Base-by-base conservation (phyloP, 495 filamentous ascomycete genomes). In the Hyaloscypha variabilis region DNA sequence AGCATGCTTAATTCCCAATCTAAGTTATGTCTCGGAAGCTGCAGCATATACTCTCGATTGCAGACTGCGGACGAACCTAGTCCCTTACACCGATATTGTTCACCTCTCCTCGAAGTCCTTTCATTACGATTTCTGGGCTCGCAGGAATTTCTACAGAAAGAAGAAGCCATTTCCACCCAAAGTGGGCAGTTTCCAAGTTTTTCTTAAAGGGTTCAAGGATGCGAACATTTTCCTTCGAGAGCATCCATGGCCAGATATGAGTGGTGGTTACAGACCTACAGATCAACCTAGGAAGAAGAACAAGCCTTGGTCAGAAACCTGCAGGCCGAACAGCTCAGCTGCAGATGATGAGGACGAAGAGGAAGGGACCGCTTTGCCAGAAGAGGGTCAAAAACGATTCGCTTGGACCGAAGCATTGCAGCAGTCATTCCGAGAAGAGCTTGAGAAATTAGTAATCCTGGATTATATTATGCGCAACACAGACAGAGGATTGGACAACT, bases 391-490 rank as follows among this genome's bases (percentile, higher is more conserved):
- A 46, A 81, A 79, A 62, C 72, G 71, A 13, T 96, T 95, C 71
- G 83, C 88, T 72, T 99, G 95, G 95, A 97, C 93, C 2, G 92
- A 96, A 24, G 76, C 83, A 19, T 73, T 98, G 24, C 95, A 97
- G 72, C 92, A 97, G 76, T 88, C 90, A 0, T 98, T 99, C 77
- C 82, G 95, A 10, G 96, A 97, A 72, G 90, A 97, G 77, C 81
- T 99, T 39, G 95, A 99, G 77, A 99, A 98, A 77, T 81, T 99
- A 13, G 95, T 99, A 14, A 96, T 99, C 70, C 74, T 99, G 71
- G 95, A 99, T 77, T 99, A 99, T 70, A 96, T 99, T 58, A 99
- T 99, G 95, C 87, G 95, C 25, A 99, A 99, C 73, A 99, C 95
- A 3, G 95, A 99, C 74, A 85, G 95, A 77, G 95, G 95, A 13